Percentiles rank a stretch among this genome's conserved stretches.
Evolutionary conservation across 768 basidiomycete genomes (phyloP).

Genomic region (Megacollybia marginata): DNA sequence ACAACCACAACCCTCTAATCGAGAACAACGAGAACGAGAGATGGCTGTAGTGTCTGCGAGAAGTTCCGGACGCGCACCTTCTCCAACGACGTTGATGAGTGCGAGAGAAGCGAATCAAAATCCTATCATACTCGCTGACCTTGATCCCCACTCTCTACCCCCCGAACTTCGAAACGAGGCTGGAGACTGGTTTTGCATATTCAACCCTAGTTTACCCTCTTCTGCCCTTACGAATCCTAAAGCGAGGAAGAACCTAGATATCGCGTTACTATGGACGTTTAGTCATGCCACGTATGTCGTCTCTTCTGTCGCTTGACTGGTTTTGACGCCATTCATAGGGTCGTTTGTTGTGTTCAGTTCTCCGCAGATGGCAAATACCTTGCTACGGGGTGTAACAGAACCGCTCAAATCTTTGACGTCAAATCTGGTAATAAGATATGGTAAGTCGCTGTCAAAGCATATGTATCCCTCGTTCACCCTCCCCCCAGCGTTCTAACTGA

Average conservation of each 20-base stretch:
- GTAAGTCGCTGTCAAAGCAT: no score
- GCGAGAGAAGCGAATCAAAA: background rate
- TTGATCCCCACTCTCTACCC: conserved; percentile 37
- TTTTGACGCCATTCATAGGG: conserved; percentile 19
- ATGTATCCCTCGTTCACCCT: background rate
- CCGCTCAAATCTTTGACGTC: conserved; percentile 92
- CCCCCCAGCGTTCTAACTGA: conserved; percentile 48
- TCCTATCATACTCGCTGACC: conserved; percentile 30
- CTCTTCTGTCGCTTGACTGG: background rate
- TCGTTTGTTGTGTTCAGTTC: conserved; percentile 87
- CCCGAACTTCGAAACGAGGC: conserved; percentile 67
- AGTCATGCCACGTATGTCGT: conserved; percentile 74
- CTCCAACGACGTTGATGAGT: no score
- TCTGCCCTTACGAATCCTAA: conserved; percentile 26
- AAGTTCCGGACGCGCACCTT: no score
- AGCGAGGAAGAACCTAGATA: conserved; percentile 72
- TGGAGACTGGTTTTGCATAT: conserved; percentile 81
- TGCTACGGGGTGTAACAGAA: conserved; percentile 94
- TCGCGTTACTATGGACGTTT: conserved; percentile 74
- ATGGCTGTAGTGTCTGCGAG: no score
- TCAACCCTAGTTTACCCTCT: conserved; percentile 37
- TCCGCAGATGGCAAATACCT: conserved; percentile 89
- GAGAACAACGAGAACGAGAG: no score
- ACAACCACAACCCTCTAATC: no score
- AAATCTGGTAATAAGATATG: conserved; percentile 81